Evolutionary conservation across 2,329 filamentous ascomycete genomes (phyloP).

Genomic region (Ophiobolus disseminans): DNA sequence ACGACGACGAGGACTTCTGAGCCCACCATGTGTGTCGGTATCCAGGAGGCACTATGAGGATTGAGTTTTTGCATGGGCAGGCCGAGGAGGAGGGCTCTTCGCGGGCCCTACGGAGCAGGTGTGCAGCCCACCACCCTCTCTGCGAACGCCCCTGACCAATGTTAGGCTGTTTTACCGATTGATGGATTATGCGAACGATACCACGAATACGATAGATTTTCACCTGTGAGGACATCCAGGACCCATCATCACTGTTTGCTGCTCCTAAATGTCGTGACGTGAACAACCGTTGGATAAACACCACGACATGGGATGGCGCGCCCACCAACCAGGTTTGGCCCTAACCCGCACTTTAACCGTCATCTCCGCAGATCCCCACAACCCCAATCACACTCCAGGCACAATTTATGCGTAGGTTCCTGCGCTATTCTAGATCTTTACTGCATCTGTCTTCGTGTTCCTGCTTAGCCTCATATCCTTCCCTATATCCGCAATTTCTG

Average conservation of each 20-base stretch:
- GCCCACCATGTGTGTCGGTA: background rate
- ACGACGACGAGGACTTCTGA: constrained; percentile 49
- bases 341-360: constrained; percentile 42
- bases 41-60: background rate
- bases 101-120: constrained; percentile 12
- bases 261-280: background rate
- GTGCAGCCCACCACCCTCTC: constrained; percentile 17
- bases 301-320: constrained; percentile 1
- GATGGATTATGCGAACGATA: constrained; percentile 17
- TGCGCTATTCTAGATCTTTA: constrained; percentile 14
- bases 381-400: constrained; percentile 24
- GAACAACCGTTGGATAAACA: constrained; percentile 26
- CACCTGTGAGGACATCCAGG: background rate
- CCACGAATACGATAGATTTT: constrained; percentile 24
- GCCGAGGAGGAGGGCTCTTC: constrained; percentile 6
- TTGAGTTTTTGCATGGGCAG: constrained; percentile 11
- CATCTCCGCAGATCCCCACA: constrained; percentile 36
- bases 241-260: background rate
- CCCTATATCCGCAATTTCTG: constrained; percentile 27
- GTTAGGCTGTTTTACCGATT: background rate
- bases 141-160: constrained; percentile 10
- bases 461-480: constrained; percentile 22
- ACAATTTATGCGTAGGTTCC: constrained; percentile 18
- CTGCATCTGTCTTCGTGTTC: constrained; percentile 22
- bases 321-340: constrained; percentile 37